Evolutionary conservation across 768 basidiomycete species (phyloP).

Genomic region (Termitomyces heimii): DNA sequence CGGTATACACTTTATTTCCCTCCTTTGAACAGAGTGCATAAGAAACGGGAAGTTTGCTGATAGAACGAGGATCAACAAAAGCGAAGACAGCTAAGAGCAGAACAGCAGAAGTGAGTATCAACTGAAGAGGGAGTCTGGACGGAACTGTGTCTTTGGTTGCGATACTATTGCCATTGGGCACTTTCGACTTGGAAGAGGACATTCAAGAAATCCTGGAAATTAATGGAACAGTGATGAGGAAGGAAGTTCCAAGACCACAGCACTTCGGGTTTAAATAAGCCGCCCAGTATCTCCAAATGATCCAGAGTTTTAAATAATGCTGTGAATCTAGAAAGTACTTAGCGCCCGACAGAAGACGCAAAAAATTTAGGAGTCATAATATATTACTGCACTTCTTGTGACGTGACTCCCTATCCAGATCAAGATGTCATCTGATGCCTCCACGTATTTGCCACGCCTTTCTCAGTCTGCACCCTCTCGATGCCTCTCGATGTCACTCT

Average conservation of each 20-base stretch:
- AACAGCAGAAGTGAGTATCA: neutral
- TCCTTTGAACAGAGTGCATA: constrained; percentile 63
- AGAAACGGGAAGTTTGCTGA: constrained; percentile 4
- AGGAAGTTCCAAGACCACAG: neutral
- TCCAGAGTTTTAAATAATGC: neutral
- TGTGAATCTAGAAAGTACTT: neutral
- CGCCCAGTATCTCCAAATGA: neutral
- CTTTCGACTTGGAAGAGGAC: neutral
- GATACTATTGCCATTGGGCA: neutral
- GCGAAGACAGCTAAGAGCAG: constrained; percentile 9
- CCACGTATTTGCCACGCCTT: neutral
- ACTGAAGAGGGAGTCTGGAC: neutral
- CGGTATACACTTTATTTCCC: constrained; percentile 54
- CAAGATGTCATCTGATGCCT: neutral
- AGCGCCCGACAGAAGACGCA: too few species aligned
- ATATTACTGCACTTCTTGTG: neutral
- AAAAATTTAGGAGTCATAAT: too few species aligned
- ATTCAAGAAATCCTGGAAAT: neutral
- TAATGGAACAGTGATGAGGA: neutral
- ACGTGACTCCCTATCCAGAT: neutral
- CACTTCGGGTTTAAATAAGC: neutral
- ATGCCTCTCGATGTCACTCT: constrained; percentile 50
- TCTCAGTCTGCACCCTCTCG: neutral
- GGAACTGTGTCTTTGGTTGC: neutral
- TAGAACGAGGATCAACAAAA: constrained; percentile 7